phyloP scores from a whole-genome alignment of 2,329 filamentous ascomycete genomes.

The Botryotinia convoluta region DNA sequence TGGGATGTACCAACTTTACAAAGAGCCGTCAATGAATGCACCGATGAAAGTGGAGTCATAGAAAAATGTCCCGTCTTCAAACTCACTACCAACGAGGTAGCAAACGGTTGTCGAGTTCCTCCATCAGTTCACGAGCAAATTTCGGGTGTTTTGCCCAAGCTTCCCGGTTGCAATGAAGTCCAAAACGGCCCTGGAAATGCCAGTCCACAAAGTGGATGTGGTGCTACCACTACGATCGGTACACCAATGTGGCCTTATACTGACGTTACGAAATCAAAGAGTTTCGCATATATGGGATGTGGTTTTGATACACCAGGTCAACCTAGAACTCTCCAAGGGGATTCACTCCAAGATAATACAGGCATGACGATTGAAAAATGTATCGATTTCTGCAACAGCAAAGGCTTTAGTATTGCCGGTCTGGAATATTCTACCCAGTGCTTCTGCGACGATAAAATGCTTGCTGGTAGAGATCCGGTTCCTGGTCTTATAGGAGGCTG shows the following conservation, averaged over 20 bases:
- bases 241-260: constrained; percentile 45
- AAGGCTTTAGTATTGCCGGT: constrained; percentile 34
- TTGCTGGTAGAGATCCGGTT: constrained; percentile 9
- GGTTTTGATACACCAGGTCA: constrained; percentile 48
- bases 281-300: constrained; percentile 62
- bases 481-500: constrained; percentile 16
- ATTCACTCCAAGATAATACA: constrained; percentile 13
- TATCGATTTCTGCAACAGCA: constrained; percentile 37
- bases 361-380: constrained; percentile 31
- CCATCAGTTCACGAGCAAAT: constrained; percentile 45
- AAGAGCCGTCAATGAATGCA: constrained; percentile 50
- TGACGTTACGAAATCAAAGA: constrained; percentile 45
- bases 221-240: constrained; percentile 48
- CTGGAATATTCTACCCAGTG: constrained; percentile 39
- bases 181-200: constrained; percentile 31
- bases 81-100: constrained; percentile 53
- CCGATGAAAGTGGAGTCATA: constrained; percentile 43
- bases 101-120: constrained; percentile 51
- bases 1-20: constrained; percentile 52
- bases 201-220: constrained; percentile 44
- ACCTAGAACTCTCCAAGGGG: constrained; percentile 37
- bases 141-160: constrained; percentile 45
- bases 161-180: constrained; percentile 54
- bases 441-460: constrained; percentile 31
- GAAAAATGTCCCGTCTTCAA: constrained; percentile 44